Percentiles rank a stretch among this genome's conserved stretches.
Evolutionary conservation across 108 stramenopile genomes (phyloP).

Genomic region (Stephanodiscus triporus): DNA sequence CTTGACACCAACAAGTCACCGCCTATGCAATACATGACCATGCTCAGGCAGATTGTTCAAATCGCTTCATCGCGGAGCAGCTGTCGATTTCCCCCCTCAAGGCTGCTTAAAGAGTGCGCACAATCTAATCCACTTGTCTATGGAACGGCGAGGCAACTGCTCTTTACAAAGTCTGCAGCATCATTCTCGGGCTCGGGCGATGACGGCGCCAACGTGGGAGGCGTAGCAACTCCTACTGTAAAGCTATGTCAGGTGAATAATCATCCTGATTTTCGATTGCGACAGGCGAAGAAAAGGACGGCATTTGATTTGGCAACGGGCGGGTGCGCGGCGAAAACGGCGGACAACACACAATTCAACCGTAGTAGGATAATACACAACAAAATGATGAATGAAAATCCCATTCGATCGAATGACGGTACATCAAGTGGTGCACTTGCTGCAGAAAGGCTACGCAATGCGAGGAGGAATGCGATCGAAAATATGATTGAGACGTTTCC

Average conservation of each 20-base stretch:
- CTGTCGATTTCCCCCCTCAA: no score
- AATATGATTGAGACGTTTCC: slow-evolving; percentile 4
- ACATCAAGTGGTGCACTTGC: slow-evolving; percentile 45
- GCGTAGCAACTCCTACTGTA: no score
- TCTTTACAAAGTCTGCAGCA: no score
- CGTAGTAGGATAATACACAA: background rate
- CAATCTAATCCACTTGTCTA: no score
- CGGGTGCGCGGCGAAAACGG: background rate
- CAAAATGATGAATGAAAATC: slow-evolving; percentile 37
- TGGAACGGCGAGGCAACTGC: no score
- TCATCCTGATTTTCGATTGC: slow-evolving; percentile 19
- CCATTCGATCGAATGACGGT: slow-evolving; percentile 36
- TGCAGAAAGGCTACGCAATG: slow-evolving; percentile 33
- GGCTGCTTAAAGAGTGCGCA: no score
- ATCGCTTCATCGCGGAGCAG: background rate
- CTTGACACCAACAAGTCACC: no score
- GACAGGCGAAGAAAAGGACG: slow-evolving; percentile 4
- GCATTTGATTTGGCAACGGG: background rate
- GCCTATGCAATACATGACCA: background rate
- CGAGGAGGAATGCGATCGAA: slow-evolving; percentile 32
- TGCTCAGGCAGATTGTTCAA: background rate
- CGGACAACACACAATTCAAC: background rate
- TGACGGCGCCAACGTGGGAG: no score
- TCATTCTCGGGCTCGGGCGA: no score
- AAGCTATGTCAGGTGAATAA: slow-evolving; percentile 21